A percentile compares a stretch with the other conserved stretches of the same genome.
phyloP scores from a whole-genome alignment of 257 asterid species.

The Parsonsia alboflavescens region DNA sequence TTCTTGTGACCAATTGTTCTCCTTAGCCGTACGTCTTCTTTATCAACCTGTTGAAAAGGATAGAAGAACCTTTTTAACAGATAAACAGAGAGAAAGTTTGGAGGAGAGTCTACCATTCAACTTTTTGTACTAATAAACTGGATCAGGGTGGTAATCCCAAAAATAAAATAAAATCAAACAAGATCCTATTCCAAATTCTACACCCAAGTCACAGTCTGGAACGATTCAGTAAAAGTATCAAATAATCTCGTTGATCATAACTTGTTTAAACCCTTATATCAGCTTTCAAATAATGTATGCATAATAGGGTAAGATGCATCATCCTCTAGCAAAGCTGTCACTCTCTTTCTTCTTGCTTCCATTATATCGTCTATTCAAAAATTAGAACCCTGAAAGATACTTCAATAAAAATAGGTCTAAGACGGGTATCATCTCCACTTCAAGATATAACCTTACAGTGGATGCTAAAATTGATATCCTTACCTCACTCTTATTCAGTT shows the following conservation, averaged over 20 bases:
- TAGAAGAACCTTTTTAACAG: constrained; percentile 14
- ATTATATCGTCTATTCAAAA: neutral
- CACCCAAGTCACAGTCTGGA: neutral
- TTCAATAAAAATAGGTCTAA: neutral
- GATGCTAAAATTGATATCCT: neutral
- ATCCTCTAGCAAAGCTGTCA: neutral
- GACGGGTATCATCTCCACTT: neutral
- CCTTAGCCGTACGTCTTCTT: constrained; percentile 95
- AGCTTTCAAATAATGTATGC: neutral
- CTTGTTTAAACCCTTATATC: neutral
- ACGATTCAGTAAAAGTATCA: neutral
- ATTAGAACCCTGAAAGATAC: neutral
- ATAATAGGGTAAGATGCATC: neutral
- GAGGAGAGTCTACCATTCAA: neutral
- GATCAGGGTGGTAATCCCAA: too few species aligned
- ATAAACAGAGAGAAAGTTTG: neutral
- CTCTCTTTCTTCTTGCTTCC: neutral
- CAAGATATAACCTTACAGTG: neutral
- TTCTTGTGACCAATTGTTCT: constrained; percentile 94
- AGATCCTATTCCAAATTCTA: neutral
- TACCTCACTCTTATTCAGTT: neutral
- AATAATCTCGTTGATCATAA: neutral
- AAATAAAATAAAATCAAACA: neutral
- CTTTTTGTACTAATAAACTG: neutral
- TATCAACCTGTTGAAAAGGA: constrained; percentile 67